Percentiles rank a stretch among this genome's conserved stretches.
Evolutionary conservation across 495 filamentous ascomycete genomes (phyloP).

Genomic region (Hapsidospora chrysogenum): DNA sequence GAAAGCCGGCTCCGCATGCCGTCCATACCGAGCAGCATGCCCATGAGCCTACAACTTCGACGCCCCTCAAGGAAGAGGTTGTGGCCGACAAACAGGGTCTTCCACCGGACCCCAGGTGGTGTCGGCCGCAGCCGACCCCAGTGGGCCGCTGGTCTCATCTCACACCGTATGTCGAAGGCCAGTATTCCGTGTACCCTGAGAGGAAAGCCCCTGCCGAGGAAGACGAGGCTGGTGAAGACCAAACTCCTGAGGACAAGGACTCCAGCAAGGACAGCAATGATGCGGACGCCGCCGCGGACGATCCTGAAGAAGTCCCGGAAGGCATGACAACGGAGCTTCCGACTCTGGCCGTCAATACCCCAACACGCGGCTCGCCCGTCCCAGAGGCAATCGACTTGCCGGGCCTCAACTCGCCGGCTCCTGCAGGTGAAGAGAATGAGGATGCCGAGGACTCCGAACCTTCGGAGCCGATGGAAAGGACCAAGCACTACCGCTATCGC

Average conservation of each 20-base stretch:
- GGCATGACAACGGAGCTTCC: background rate
- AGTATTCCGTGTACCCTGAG: conserved; percentile 7
- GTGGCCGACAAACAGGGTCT: too few species aligned
- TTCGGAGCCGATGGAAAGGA: conserved; percentile 1
- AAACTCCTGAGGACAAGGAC: background rate
- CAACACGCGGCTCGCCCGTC: conserved; percentile 1
- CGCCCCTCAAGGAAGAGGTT: too few species aligned
- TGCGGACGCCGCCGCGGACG: background rate
- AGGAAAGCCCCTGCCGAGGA: conserved; percentile 5
- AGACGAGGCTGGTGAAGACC: background rate
- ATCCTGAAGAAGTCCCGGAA: background rate
- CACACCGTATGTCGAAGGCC: conserved; percentile 12
- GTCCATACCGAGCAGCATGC: too few species aligned
- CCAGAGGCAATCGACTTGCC: background rate
- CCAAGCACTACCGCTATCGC: conserved; percentile 12
- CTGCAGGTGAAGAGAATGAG: conserved; percentile 4
- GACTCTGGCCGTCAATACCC: conserved; percentile 1
- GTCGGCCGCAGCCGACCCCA: background rate
- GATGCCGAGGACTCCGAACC: conserved; percentile 8
- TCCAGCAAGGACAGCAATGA: background rate
- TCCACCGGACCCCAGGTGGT: background rate
- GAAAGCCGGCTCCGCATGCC: too few species aligned
- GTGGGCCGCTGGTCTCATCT: conserved; percentile 6
- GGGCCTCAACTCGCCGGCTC: conserved; percentile 1
- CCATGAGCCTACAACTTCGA: too few species aligned